These are phyloP conservation scores for Ilyonectria robusta DNA, from an alignment of 2,329 filamentous ascomycete species.

Conservation along the genomic window DNA sequence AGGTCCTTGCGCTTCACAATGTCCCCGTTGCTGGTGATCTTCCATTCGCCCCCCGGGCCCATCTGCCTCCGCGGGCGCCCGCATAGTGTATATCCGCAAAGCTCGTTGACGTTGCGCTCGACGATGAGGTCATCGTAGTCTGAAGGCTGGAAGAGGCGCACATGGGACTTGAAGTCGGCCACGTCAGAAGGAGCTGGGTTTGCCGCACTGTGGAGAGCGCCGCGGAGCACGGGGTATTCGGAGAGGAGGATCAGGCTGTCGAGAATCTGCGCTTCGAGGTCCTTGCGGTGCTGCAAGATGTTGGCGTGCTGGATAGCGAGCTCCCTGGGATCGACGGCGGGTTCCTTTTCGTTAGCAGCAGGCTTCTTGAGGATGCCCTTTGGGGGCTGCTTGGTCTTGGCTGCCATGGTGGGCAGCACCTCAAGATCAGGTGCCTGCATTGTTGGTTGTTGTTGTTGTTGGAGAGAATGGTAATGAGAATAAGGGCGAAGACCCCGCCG, in stretches of 20 bases:
- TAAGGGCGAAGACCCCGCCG: constrained; percentile 27
- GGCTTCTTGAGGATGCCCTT: constrained; percentile 75
- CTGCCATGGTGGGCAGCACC: constrained; percentile 42
- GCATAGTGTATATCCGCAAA: constrained; percentile 90
- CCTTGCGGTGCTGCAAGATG: constrained; percentile 86
- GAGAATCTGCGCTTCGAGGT: constrained; percentile 81
- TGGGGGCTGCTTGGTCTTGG: constrained; percentile 51
- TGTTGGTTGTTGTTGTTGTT: constrained; percentile 6
- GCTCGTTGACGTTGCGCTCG: constrained; percentile 87
- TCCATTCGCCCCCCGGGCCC: constrained; percentile 74
- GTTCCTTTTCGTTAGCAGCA: constrained; percentile 42
- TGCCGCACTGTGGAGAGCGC: constrained; percentile 57
- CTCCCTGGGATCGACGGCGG: constrained; percentile 62
- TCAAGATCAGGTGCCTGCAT: not conserved
- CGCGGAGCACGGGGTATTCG: constrained; percentile 63
- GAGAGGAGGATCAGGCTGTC: constrained; percentile 80
- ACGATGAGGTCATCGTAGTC: constrained; percentile 92
- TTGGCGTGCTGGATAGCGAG: constrained; percentile 87
- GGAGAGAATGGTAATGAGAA: constrained; percentile 4
- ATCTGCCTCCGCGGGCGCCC: constrained; percentile 71
- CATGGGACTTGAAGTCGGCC: constrained; percentile 73
- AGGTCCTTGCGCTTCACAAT: constrained; percentile 81
- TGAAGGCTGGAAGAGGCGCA: constrained; percentile 83
- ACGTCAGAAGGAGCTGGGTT: constrained; percentile 71
- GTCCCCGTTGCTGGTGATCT: constrained; percentile 70